Evolutionary conservation across 192 early-diverging fungal species (phyloP).

Genomic region (Martensiomyces pterosporus): DNA sequence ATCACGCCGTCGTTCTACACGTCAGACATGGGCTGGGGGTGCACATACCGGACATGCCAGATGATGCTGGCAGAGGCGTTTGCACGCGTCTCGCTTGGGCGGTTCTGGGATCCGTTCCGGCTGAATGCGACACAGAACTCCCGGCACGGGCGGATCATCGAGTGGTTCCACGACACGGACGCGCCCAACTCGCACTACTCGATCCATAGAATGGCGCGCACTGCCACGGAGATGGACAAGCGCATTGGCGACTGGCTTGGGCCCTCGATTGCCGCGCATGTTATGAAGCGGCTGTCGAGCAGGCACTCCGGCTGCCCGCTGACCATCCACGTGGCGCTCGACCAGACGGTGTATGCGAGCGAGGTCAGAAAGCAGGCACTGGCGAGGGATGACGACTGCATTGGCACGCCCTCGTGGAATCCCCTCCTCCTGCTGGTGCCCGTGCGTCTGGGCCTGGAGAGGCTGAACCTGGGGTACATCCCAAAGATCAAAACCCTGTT

Average conservation of each 20-base stretch:
- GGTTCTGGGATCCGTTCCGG: conserved; percentile 49
- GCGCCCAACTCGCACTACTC: conserved; percentile 39
- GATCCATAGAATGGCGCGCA: conserved; percentile 51
- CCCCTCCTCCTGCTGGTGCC: conserved; percentile 49
- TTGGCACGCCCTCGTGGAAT: conserved; percentile 23
- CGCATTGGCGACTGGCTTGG: conserved; percentile 54
- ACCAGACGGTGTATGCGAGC: conserved; percentile 49
- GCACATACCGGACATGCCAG: conserved; percentile 53
- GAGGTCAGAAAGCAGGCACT: conserved; percentile 41
- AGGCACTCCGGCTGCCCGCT: conserved; percentile 43
- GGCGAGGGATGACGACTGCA: conserved; percentile 14
- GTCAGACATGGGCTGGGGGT: conserved; percentile 54
- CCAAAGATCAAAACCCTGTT: conserved; percentile 49
- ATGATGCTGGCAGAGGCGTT: conserved; percentile 52
- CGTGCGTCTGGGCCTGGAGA: conserved; percentile 49
- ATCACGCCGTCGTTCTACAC: conserved; percentile 54
- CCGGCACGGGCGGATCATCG: conserved; percentile 39
- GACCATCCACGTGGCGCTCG: conserved; percentile 48
- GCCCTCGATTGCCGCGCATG: conserved; percentile 51
- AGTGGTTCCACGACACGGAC: conserved; percentile 50
- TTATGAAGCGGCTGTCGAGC: conserved; percentile 47
- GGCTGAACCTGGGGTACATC: conserved; percentile 40
- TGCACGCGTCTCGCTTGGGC: conserved; percentile 42
- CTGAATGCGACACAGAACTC: conserved; percentile 24
- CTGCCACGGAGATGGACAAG: conserved; percentile 48